Evolutionary conservation across 805 yeast genomes (phyloP).

Genomic region (Clavispora phyllophila): DNA sequence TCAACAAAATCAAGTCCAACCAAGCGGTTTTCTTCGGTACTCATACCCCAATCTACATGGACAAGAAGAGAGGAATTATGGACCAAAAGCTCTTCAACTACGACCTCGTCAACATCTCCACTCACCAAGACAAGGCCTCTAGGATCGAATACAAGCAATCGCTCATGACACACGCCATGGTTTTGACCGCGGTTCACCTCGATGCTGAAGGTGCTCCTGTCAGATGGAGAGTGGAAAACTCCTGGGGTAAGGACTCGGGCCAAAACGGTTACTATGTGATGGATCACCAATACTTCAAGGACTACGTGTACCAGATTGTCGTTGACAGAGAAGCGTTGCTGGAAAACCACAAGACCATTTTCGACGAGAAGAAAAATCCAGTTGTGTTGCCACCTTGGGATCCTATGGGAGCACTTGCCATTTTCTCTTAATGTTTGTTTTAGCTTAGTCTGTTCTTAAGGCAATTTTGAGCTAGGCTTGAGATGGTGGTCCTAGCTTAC

Average conservation of each 20-base stretch:
- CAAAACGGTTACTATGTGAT: slow-evolving; percentile 63
- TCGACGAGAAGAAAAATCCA: slow-evolving; percentile 38
- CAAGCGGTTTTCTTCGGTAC: slow-evolving; percentile 18
- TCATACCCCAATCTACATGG: slow-evolving; percentile 19
- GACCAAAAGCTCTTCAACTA: slow-evolving; percentile 15
- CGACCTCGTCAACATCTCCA: slow-evolving; percentile 11
- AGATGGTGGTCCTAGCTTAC: no score
- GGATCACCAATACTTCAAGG: slow-evolving; percentile 71
- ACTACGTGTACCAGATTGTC: slow-evolving; percentile 65
- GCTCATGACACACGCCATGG: slow-evolving; percentile 21
- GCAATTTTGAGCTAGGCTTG: no score
- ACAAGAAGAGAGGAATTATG: slow-evolving; percentile 18
- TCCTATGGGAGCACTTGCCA: slow-evolving; percentile 74
- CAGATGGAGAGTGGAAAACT: slow-evolving; percentile 71
- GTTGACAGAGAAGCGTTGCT: slow-evolving; percentile 28
- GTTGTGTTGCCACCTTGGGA: slow-evolving; percentile 70
- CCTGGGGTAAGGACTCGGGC: slow-evolving; percentile 71
- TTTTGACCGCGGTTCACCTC: slow-evolving; percentile 16
- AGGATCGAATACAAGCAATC: slow-evolving; percentile 16
- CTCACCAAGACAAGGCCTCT: slow-evolving; percentile 14
- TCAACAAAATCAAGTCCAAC: slow-evolving; percentile 12
- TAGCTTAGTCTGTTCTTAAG: no score
- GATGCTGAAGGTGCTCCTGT: slow-evolving; percentile 46
- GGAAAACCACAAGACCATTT: slow-evolving; percentile 31
- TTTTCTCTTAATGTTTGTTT: background rate